These are phyloP conservation scores for Fusarium solani-melongenae DNA, from an alignment of 2,329 filamentous ascomycete genomes.

Conservation along the genomic window DNA sequence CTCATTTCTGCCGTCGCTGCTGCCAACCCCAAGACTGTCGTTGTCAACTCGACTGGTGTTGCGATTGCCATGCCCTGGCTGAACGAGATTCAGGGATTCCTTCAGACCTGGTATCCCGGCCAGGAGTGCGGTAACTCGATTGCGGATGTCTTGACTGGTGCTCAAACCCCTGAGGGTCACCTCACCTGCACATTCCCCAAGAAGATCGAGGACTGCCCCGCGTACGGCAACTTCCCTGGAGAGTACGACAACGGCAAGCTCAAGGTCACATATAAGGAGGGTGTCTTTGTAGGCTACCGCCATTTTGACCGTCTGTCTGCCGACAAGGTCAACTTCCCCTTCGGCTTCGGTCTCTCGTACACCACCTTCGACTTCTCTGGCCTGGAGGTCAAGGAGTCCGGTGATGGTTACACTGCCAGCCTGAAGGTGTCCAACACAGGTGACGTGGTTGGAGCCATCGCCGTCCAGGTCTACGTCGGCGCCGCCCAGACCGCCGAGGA, in stretches of 20 bases:
- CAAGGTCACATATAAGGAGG: constrained; percentile 74
- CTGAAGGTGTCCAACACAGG: constrained; percentile 70
- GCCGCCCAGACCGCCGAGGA: constrained; percentile 26
- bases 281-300: constrained; percentile 76
- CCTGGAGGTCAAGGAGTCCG: constrained; percentile 54
- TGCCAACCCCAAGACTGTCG: constrained; percentile 68
- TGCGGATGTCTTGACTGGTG: constrained; percentile 73
- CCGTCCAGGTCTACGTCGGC: constrained; percentile 66
- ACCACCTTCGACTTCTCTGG: constrained; percentile 69
- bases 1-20: constrained; percentile 67
- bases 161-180: constrained; percentile 73
- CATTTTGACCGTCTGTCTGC: constrained; percentile 70
- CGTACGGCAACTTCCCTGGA: constrained; percentile 69
- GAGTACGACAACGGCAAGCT: constrained; percentile 60
- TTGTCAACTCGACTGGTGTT: constrained; percentile 74
- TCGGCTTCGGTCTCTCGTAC: constrained; percentile 64
- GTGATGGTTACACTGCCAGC: constrained; percentile 56
- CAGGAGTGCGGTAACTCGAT: constrained; percentile 77
- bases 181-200: constrained; percentile 72
- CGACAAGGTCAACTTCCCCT: constrained; percentile 71
- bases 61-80: constrained; percentile 71
- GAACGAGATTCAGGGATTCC: constrained; percentile 65
- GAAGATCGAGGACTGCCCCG: constrained; percentile 70
- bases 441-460: constrained; percentile 58
- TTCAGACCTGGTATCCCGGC: constrained; percentile 77